Percentiles rank a stretch among this genome's conserved stretches.
Evolutionary conservation across 768 basidiomycete genomes (phyloP).

Genomic region (Clavulina sp.): DNA sequence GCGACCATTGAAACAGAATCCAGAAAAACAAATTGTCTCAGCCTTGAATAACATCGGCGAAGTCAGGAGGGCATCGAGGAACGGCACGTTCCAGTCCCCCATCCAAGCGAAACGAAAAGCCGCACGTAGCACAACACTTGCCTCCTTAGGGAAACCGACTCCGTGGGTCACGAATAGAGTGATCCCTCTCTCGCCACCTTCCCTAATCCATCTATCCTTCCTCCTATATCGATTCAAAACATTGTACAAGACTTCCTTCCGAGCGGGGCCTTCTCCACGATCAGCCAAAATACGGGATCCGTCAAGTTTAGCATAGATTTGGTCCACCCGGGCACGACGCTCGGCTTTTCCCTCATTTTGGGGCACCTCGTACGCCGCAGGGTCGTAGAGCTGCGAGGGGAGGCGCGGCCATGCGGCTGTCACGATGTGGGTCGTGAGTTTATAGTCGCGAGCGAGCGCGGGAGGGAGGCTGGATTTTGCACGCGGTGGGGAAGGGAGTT

Average conservation of each 20-base stretch:
- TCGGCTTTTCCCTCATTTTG: neutral
- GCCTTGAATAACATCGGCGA: too few species aligned
- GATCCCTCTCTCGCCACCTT: too few species aligned
- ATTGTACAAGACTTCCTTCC: conserved; percentile 35
- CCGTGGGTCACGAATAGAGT: conserved; percentile 70
- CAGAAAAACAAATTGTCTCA: too few species aligned
- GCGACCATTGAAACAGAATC: neutral
- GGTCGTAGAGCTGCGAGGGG: neutral
- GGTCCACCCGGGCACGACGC: conserved; percentile 1
- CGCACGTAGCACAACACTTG: too few species aligned
- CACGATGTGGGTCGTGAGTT: conserved; percentile 13
- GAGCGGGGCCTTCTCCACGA: too few species aligned
- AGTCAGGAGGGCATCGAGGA: too few species aligned
- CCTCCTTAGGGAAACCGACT: conserved; percentile 82
- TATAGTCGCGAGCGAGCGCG: neutral
- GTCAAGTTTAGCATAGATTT: conserved; percentile 7
- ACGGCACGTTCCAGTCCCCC: too few species aligned
- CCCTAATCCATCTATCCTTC: conserved; percentile 14
- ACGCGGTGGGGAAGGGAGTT: neutral
- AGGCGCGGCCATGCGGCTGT: conserved; percentile 14
- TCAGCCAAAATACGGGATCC: conserved; percentile 13
- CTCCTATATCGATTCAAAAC: conserved; percentile 53
- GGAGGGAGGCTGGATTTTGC: neutral
- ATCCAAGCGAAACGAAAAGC: too few species aligned
- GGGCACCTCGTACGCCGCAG: neutral